Evolutionary conservation across 306 rosid species (phyloP).

Genomic region (Sindora glabra): DNA sequence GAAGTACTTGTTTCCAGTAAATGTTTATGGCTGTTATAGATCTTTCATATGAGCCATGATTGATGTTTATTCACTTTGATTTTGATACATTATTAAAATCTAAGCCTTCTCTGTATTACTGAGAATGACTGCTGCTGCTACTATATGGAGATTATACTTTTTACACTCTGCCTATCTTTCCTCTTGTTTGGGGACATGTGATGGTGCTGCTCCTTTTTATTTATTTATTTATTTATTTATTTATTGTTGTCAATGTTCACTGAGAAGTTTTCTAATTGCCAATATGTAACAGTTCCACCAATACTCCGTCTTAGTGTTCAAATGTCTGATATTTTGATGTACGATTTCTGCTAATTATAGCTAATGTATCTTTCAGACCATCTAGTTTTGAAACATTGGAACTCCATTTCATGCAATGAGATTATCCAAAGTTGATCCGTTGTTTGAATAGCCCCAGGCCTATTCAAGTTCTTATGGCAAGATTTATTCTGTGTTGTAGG

Average conservation of each 20-base stretch:
- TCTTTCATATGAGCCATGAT: neutral
- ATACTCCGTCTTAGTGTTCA: too few relatives aligned
- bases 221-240: too few relatives aligned
- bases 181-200: neutral
- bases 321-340: too few relatives aligned
- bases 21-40: neutral
- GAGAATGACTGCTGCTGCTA: neutral
- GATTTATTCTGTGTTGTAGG: constrained; percentile 35
- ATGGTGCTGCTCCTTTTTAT: neutral
- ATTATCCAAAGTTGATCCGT: neutral
- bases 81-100: neutral
- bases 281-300: too few relatives aligned
- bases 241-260: too few relatives aligned
- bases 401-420: neutral
- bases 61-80: neutral
- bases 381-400: too few relatives aligned
- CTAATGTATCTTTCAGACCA: too few relatives aligned
- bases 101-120: neutral
- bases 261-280: too few relatives aligned
- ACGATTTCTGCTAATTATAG: too few relatives aligned
- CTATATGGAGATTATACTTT: neutral
- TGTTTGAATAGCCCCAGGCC: neutral
- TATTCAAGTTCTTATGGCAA: neutral
- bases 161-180: neutral
- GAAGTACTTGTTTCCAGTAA: constrained; percentile 14